A percentile compares a stretch with the other conserved stretches of the same genome.
Evolutionary conservation across 192 early-diverging fungal genomes (phyloP).

Genomic region (Podila verticillata): DNA sequence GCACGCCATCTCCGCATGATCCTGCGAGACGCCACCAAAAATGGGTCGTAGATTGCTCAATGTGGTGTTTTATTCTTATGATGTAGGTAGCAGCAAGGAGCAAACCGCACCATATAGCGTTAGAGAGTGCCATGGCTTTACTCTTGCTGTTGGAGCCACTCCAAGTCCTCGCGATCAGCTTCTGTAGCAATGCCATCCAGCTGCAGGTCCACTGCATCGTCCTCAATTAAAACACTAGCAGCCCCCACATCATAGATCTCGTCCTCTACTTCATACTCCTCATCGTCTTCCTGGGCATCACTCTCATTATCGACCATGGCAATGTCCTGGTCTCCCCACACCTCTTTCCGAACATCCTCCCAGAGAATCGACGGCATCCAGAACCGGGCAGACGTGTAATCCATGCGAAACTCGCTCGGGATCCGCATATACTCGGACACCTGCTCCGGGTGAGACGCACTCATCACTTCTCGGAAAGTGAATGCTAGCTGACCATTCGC

Average conservation of each 20-base stretch:
- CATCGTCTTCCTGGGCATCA: background rate
- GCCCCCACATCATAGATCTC: background rate
- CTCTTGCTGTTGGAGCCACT: background rate
- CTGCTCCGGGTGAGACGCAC: slow-evolving; percentile 9
- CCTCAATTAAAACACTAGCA: background rate
- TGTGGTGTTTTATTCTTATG: too few species aligned
- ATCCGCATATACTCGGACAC: slow-evolving; percentile 35
- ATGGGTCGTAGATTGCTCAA: too few species aligned
- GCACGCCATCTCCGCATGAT: background rate
- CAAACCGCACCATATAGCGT: too few species aligned
- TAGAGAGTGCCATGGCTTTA: too few species aligned
- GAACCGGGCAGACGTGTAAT: slow-evolving; percentile 37
- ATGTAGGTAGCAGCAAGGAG: too few species aligned
- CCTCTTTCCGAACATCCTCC: slow-evolving; percentile 35
- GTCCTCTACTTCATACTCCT: background rate
- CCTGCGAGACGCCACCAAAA: too few species aligned
- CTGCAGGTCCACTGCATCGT: background rate
- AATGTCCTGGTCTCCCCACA: slow-evolving; percentile 14
- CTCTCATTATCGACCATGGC: too few species aligned
- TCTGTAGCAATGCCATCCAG: background rate
- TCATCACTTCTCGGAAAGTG: slow-evolving; percentile 43
- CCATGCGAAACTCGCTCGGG: slow-evolving; percentile 38
- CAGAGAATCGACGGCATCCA: slow-evolving; percentile 41
- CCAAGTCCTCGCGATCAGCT: background rate
- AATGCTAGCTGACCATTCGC: slow-evolving; percentile 41